Evolutionary conservation across 805 yeast genomes (phyloP).

Genomic region (Candida cerambycidarum): DNA sequence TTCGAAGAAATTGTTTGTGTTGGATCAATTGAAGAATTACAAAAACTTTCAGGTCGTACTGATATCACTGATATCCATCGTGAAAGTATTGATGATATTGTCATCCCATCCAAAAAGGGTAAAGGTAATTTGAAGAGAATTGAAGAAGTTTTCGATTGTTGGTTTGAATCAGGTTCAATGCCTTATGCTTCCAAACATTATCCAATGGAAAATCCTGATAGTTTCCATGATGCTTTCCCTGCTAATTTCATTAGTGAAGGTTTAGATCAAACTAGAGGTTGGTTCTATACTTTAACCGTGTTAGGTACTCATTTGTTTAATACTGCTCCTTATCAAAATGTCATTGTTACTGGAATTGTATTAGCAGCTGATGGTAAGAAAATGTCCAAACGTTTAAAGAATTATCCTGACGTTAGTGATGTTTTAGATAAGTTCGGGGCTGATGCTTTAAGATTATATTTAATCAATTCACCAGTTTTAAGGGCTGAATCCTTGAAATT

Average conservation of each 20-base stretch:
- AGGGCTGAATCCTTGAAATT: constrained; percentile 96
- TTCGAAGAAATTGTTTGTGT: constrained; percentile 88
- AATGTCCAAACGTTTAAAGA: constrained; percentile 97
- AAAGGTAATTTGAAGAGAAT: constrained; percentile 85
- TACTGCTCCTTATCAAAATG: constrained; percentile 91
- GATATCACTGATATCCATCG: constrained; percentile 92
- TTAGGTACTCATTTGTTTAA: constrained; percentile 93
- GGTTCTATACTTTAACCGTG: constrained; percentile 97
- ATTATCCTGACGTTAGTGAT: constrained; percentile 91
- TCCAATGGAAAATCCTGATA: constrained; percentile 85
- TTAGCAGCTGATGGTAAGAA: constrained; percentile 98
- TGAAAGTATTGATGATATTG: constrained; percentile 84
- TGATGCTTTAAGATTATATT: constrained; percentile 92
- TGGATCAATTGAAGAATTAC: constrained; percentile 87
- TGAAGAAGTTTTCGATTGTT: constrained; percentile 98
- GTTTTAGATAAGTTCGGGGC: constrained; percentile 92
- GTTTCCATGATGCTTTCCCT: constrained; percentile 77
- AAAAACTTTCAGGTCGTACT: constrained; percentile 75
- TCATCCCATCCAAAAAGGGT: constrained; percentile 89
- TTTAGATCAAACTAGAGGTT: constrained; percentile 98
- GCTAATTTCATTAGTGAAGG: constrained; percentile 99
- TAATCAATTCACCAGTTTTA: constrained; percentile 95
- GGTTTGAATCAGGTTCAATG: constrained; percentile 99
- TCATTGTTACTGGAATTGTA: constrained; percentile 94
- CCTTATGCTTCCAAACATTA: constrained; percentile 97